These are phyloP conservation scores for Dothideomycetes sp. DNA, from an alignment of 2,329 filamentous ascomycete species.

Conservation along the genomic window DNA sequence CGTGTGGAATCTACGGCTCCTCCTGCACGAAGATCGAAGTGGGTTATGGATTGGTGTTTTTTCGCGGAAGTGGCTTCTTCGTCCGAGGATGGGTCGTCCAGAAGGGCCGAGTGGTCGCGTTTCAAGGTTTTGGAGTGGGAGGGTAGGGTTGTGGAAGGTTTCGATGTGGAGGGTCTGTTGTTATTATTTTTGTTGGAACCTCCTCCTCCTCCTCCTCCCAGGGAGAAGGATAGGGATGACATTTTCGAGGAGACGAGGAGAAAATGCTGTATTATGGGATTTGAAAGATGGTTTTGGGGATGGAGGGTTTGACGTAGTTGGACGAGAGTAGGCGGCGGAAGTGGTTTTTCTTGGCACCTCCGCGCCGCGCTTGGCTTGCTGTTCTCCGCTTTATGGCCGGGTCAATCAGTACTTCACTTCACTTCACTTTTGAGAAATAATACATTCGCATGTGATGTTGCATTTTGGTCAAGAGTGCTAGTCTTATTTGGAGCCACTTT, in stretches of 20 bases:
- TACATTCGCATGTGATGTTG: too few relatives aligned
- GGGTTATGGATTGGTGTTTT: constrained; percentile 41
- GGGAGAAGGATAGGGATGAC: constrained; percentile 9
- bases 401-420: too few relatives aligned
- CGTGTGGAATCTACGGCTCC: constrained; percentile 38
- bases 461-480: too few relatives aligned
- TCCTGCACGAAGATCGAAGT: constrained; percentile 44
- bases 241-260: background rate
- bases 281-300: background rate
- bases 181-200: background rate
- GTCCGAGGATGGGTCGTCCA: constrained; percentile 31
- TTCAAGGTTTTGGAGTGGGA: constrained; percentile 27
- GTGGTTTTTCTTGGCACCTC: background rate
- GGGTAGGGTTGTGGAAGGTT: background rate
- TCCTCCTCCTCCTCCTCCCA: background rate
- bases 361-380: too few relatives aligned
- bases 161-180: background rate
- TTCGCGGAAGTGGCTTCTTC: constrained; percentile 51
- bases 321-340: background rate
- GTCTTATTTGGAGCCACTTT: too few relatives aligned
- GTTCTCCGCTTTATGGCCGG: too few relatives aligned
- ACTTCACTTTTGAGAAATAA: too few relatives aligned
- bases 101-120: constrained; percentile 32
- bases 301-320: constrained; percentile 5
- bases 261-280: background rate